Base-by-base conservation (phyloP, 371 early-diverging fungal species). In the Mucor indicus region DNA sequence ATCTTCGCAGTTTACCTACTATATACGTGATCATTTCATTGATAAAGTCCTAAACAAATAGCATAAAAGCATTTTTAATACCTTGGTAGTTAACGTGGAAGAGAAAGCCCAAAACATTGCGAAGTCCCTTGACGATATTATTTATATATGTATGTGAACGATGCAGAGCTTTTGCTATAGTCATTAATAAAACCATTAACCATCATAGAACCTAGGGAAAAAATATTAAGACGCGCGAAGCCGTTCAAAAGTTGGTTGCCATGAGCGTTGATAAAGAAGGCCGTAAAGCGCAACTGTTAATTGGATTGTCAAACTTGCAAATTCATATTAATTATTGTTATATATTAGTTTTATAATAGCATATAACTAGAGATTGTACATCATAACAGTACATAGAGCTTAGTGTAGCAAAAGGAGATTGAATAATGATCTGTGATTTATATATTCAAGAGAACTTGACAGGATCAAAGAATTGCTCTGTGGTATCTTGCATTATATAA, bases 291-390 rank as follows among this genome's bases (percentile, higher is more conserved):
- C 37, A 42, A n/a, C 2, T 57, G 30, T 51, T 47, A 35, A 35
- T 57, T 50, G 48, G 51, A 5, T 24, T 57, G 8, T 31, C 57
- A 43, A 57, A 50, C 25, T 25, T 48, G 55, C 46, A 56, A 56
- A 38, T 42, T 50, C 38, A 38, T 35, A 12, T 45, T 45, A 35
- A 36, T 39, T n/a, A n/a, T n/a, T n/a, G n/a, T n/a, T n/a, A n/a
- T 44, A 50, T 44, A 38, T 38, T 21, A 38, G 21, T 38, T 38
- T n/a, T n/a, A n/a, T n/a, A n/a, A n/a, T n/a, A n/a, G n/a, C n/a
- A n/a, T n/a, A n/a, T n/a, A n/a, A n/a, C n/a, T n/a, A n/a, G n/a
- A n/a, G n/a, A n/a, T n/a, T n/a, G n/a, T n/a, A n/a, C n/a, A n/a
- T n/a, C n/a, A n/a, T n/a, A n/a, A n/a, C n/a, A n/a, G n/a, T n/a